Conservation (phyloP, 2,329 filamentous ascomycete genomes). For the Fusarium abutilonis region DNA sequence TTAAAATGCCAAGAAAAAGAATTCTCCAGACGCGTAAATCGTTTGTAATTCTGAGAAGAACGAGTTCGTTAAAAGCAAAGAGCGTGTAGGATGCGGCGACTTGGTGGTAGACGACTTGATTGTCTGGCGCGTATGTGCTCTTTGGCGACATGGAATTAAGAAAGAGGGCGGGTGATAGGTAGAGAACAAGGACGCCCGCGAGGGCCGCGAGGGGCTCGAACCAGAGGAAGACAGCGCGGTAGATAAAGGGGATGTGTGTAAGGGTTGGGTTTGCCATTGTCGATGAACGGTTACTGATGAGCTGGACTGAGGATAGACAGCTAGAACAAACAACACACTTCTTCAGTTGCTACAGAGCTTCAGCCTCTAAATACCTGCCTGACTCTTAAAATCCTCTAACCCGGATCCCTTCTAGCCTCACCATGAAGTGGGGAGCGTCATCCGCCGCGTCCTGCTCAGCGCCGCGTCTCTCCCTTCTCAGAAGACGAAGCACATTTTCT, state of each 20-base stretch:
- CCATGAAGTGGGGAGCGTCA: too few species aligned
- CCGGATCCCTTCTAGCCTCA: too few species aligned
- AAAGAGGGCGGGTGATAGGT: constrained; percentile 9
- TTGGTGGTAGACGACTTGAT: constrained; percentile 31
- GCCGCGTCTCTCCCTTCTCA: too few species aligned
- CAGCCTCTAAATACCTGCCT: too few species aligned
- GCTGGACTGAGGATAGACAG: too few species aligned
- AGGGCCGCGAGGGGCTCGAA: constrained; percentile 26
- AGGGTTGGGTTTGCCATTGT: constrained; percentile 4
- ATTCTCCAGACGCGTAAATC: constrained; percentile 26
- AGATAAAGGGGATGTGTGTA: constrained; percentile 18
- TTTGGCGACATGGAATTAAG: constrained; percentile 27
- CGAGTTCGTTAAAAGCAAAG: constrained; percentile 35
- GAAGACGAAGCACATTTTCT: too few species aligned
- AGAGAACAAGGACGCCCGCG: constrained; percentile 3
- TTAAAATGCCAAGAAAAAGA: constrained; percentile 13
- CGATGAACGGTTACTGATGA: neutral
- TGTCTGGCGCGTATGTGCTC: constrained; percentile 29
- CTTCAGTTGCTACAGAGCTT: too few species aligned
- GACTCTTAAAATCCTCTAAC: too few species aligned
- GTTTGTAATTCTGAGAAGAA: constrained; percentile 20
- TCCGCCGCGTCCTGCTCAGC: too few species aligned
- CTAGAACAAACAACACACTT: too few species aligned
- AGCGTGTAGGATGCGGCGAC: constrained; percentile 30
- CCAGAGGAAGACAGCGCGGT: constrained; percentile 31